Evolutionary conservation across 2,329 filamentous ascomycete species (phyloP).

Genomic region (Pseudonectria buxi): DNA sequence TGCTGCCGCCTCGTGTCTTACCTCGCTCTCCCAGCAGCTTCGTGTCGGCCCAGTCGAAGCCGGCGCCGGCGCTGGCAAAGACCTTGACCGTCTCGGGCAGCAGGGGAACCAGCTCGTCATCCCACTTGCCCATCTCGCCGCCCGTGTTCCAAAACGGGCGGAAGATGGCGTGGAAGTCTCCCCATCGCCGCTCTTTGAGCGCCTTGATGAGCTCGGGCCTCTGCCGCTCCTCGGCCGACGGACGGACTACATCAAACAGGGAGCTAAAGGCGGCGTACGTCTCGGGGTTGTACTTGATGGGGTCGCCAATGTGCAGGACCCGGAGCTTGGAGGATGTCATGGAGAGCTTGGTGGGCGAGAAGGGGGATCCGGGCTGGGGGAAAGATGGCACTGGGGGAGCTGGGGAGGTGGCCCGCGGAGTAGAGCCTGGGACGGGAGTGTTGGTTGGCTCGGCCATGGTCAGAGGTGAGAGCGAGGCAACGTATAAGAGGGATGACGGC

Average conservation of each 20-base stretch:
- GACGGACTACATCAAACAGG: slow-evolving; percentile 45
- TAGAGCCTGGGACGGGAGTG: slow-evolving; percentile 39
- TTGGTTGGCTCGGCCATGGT: slow-evolving; percentile 42
- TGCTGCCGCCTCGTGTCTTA: slow-evolving; percentile 18
- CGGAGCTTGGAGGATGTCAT: slow-evolving; percentile 34
- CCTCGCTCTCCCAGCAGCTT: slow-evolving; percentile 54
- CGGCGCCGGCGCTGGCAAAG: slow-evolving; percentile 58
- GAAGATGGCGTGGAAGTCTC: slow-evolving; percentile 48
- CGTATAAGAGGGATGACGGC: background rate
- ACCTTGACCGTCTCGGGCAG: slow-evolving; percentile 51
- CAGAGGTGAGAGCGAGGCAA: background rate
- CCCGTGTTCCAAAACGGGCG: slow-evolving; percentile 58
- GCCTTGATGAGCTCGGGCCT: slow-evolving; percentile 43
- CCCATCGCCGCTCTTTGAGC: slow-evolving; percentile 46
- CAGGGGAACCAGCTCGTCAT: slow-evolving; percentile 49
- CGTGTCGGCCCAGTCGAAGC: slow-evolving; percentile 62
- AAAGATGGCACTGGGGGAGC: slow-evolving; percentile 19
- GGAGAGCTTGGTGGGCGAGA: slow-evolving; percentile 20
- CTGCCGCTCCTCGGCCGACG: slow-evolving; percentile 42
- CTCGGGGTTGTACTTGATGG: slow-evolving; percentile 41
- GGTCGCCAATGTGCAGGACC: slow-evolving; percentile 71
- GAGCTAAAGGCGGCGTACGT: slow-evolving; percentile 38
- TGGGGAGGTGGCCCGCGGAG: slow-evolving; percentile 38
- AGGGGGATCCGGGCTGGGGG: slow-evolving; percentile 16
- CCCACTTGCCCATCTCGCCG: slow-evolving; percentile 60